A percentile compares a stretch with the other conserved stretches of the same genome.
These are phyloP conservation scores for Brassica napus DNA, from an alignment of 345 rosid genomes.

Conservation along the genomic window DNA sequence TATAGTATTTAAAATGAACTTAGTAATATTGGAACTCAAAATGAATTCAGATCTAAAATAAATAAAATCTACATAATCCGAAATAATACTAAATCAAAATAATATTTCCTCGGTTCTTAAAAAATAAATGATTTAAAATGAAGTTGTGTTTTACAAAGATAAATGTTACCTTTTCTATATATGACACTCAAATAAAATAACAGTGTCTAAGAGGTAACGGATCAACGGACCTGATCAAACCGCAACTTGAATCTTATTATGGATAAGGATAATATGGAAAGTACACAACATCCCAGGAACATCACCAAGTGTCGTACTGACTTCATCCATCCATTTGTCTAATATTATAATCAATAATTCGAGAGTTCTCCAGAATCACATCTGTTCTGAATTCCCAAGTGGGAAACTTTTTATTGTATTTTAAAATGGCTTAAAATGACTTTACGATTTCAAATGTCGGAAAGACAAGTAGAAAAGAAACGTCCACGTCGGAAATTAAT, in stretches of 20 bases:
- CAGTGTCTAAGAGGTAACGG: neutral
- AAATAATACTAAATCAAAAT: neutral
- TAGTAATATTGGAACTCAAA: neutral
- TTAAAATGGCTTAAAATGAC: slow-evolving; percentile 27
- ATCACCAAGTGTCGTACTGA: slow-evolving; percentile 39
- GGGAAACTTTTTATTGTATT: neutral
- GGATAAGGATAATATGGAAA: slow-evolving; percentile 29
- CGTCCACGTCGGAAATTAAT: slow-evolving; percentile 32
- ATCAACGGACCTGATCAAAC: slow-evolving; percentile 35
- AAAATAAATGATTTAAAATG: no score
- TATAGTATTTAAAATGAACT: neutral
- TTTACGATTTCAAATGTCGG: slow-evolving; percentile 32
- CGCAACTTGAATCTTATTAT: slow-evolving; percentile 19
- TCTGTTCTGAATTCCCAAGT: slow-evolving; percentile 10
- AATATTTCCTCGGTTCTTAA: neutral
- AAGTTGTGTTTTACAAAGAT: no score
- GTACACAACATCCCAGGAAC: slow-evolving; percentile 21
- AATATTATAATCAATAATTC: neutral
- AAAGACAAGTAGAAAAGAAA: slow-evolving; percentile 36
- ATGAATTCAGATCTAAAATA: neutral
- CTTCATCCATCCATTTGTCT: slow-evolving; percentile 38
- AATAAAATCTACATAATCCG: no score
- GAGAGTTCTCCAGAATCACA: neutral
- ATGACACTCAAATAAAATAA: no score
- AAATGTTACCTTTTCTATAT: neutral